Base-by-base conservation (phyloP, 1,284 basidiomycete species). In the Termitomyces sp. region DNA sequence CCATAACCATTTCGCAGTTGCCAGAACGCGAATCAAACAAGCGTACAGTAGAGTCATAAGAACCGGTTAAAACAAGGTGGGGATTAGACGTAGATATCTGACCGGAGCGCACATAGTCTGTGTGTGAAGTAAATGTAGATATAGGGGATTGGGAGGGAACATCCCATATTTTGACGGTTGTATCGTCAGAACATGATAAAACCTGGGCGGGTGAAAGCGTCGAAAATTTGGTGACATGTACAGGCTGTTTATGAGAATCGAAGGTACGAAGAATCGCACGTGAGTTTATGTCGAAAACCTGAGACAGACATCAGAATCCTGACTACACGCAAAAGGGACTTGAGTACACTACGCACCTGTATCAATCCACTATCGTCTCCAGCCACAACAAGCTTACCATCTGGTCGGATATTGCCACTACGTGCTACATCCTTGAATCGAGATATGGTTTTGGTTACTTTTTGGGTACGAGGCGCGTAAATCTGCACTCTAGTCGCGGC, bases 351-450 rank as follows among this genome's bases (percentile, higher is more conserved):
- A 50, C 61, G 88, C 92, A 88, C 92, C 77, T 99, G 97, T 24
- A 99, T 84, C 12, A 95, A 70, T 8, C 96, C 97, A 58, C 87
- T 90, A 69, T 99, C 96, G 65, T 98, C 94, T 53, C 94, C 96
- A 0, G 95, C 96, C 0, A 98, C 90, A 28, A 98, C 83, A 38
- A 99, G 81, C 68, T 96, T 97, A 26, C 96, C 97, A 70, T 99
- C 97, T 50, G 81, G 82, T 52, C 97, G 82, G 57, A 98, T 94
- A 64, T 83, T 81, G 12, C 88, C 94, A 62, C 90, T 89, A 56
- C 94, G 79, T 1, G 95, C 95, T 31, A 96, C 89, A 67, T 98
- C 96, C 70, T 97, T 97, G 76, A 99, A 99, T 33, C 97, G 78
- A 28, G 94, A 90, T 58, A 99, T 94, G 0, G 93, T 97, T 77